Base-by-base conservation (phyloP, 2,329 filamentous ascomycete species). In the Aspergillus ustus region DNA sequence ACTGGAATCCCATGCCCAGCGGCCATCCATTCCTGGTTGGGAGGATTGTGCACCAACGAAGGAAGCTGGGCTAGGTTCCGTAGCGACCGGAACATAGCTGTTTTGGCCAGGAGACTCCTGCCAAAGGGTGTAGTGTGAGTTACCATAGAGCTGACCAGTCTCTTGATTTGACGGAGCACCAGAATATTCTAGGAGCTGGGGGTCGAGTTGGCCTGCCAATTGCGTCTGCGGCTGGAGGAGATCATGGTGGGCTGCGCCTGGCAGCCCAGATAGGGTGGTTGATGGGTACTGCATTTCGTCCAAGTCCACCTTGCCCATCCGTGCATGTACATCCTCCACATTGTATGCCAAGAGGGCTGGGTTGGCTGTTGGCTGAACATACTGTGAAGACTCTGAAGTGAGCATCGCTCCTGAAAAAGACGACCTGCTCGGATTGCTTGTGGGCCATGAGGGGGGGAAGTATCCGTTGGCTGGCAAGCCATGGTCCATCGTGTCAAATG, bases 361-460 rank as follows among this genome's bases (percentile, higher is more conserved):
- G 51, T 82, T 80, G 44, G 82, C 70, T 3, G 76, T 75, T n/a
- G 78, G 77, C 60, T 85, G 82, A 66, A 84, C 83, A 69, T 85
- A 86, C 50, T 84, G 81, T 34, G 80, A 78, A 59, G 79, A 78
- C 52, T 81, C 78, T 19, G 73, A 73, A 44, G 79, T 75, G 19
- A 75, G 75, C 66, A 84, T 81, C 34, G 79, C 78, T 61, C 78
- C 72, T 20, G 83, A 81, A 57, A 82, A 69, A 4, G 80, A 77
- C 59, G 80, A 77, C 59, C 79, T 77, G 25, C 82, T 81, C 45
- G 84, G 83, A 67, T 85, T 84, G 44, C 75, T 79, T 53, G 79
- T 77, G 53, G 84, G 80, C 78, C 84, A 87, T 1, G 81, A 79
- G 2, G 82, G 83, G 63, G 74, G 77, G 50, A 81, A 75, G 53